Evolutionary conservation across 2,329 filamentous ascomycete genomes (phyloP), one percentile per base, ranked within the genome.

Genomic region (Fusarium haematococcum): DNA sequence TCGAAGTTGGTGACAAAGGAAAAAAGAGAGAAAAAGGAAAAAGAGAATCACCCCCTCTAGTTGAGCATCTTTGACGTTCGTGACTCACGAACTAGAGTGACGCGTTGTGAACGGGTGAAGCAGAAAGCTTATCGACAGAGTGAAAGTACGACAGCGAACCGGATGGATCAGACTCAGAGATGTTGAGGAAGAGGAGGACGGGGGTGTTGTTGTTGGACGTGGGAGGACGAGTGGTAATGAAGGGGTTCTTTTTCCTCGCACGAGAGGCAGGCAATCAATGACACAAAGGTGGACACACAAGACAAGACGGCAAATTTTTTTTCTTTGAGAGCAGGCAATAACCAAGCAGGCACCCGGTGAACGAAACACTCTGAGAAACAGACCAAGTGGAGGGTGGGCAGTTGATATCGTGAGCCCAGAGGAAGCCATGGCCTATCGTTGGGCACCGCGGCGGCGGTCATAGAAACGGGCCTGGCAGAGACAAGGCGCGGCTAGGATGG

Each of bases 201-300:
- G 45, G 45, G 43, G 8, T 32, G 39, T 43, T n/a, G 41, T 45
- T 27, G 57, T 32, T 32, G 30, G 30, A 10, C 30, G 30, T 63
- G 71, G 75, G 76, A 68, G 76, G 76, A 78, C 76, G 69, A 75
- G 74, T 75, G 74, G 69, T 70, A 70, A 76, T 71, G 69, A 75
- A 69, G 69, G 50, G 70, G 67, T 71, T 67, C 30, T 32, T 32
- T 20, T 20, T 3, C 52, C 30, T 66, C 35, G 69, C 70, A 78
- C 74, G 54, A 75, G 68, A 67, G 57, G 48, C 18, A 58, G 60
- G 68, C 75, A 78, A 73, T 70, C 70, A 67, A 71, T 60, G 65
- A 68, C 65, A 77, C 76, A 70, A 63, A 56, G 65, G 63, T 61
- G 57, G 58, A 48, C 64, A 75, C 63, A 54, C 68, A 39, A 64